These are phyloP conservation scores for Alternaria rosae DNA, from an alignment of 2,329 filamentous ascomycete genomes.

Conservation along the genomic window DNA sequence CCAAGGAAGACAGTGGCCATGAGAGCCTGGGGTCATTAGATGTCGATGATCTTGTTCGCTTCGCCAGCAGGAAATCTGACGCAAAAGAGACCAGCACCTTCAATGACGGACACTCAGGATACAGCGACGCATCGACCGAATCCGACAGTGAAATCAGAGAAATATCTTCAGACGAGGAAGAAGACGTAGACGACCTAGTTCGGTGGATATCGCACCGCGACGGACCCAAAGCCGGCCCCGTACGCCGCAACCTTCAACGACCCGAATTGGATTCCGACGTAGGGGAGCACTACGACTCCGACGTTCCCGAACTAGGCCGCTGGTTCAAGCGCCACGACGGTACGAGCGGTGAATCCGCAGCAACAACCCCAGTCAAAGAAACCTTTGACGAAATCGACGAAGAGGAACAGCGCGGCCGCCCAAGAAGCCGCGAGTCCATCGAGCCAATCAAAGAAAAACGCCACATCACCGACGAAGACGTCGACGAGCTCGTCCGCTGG, in stretches of 20 bases:
- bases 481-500: slow-evolving; percentile 39
- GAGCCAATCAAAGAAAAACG: slow-evolving; percentile 10
- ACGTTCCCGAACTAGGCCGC: slow-evolving; percentile 32
- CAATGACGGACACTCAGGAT: slow-evolving; percentile 13
- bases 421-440: slow-evolving; percentile 14
- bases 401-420: slow-evolving; percentile 17
- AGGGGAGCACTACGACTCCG: slow-evolving; percentile 25
- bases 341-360: slow-evolving; percentile 34
- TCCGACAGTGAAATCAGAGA: slow-evolving; percentile 33
- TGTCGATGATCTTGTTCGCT: slow-evolving; percentile 42
- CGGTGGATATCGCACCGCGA: slow-evolving; percentile 35
- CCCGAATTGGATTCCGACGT: slow-evolving; percentile 16
- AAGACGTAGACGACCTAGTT: slow-evolving; percentile 34
- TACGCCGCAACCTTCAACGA: slow-evolving; percentile 19
- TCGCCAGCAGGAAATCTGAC: slow-evolving; percentile 30
- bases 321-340: slow-evolving; percentile 31
- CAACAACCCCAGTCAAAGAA: slow-evolving; percentile 7
- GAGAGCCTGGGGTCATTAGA: slow-evolving; percentile 42
- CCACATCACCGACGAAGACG: slow-evolving; percentile 29
- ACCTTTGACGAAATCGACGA: background rate
- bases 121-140: slow-evolving; percentile 41
- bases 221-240: slow-evolving; percentile 29
- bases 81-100: background rate
- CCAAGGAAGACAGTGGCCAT: slow-evolving; percentile 32
- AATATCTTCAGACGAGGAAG: slow-evolving; percentile 23